Conservation (phyloP, 495 filamentous ascomycete species). For the Aspergillus carlsbadensis region DNA sequence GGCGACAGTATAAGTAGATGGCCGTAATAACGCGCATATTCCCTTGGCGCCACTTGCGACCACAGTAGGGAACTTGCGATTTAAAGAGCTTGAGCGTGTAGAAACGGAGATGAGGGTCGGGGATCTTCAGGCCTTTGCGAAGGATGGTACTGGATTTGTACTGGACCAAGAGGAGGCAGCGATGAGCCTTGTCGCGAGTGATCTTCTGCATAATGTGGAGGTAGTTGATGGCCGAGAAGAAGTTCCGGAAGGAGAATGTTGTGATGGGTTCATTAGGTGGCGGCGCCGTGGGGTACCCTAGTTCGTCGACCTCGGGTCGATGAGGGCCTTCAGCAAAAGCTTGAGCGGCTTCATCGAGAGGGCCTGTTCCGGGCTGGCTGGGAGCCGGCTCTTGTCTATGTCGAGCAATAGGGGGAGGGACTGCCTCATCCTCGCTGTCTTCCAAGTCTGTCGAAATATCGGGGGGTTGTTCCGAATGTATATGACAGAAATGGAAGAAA, state of each 20-base stretch:
- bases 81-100: slow-evolving; percentile 99
- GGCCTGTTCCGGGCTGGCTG: slow-evolving; percentile 24
- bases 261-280: slow-evolving; percentile 79
- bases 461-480: slow-evolving; percentile 47
- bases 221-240: slow-evolving; percentile 91
- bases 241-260: slow-evolving; percentile 87
- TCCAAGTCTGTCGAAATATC: slow-evolving; percentile 25
- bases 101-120: slow-evolving; percentile 79
- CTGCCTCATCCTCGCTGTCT: slow-evolving; percentile 68
- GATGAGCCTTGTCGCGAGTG: slow-evolving; percentile 89
- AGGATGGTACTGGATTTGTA: slow-evolving; percentile 91
- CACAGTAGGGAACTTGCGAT: slow-evolving; percentile 95
- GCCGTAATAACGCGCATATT: slow-evolving; percentile 99
- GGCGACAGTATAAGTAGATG: slow-evolving; percentile 88
- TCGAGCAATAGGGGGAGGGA: slow-evolving; percentile 76
- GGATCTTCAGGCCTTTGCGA: slow-evolving; percentile 85
- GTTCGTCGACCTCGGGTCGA: slow-evolving; percentile 83
- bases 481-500: slow-evolving; percentile 86
- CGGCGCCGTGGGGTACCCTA: slow-evolving; percentile 67
- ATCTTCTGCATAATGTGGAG: slow-evolving; percentile 96
- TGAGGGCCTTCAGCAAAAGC: slow-evolving; percentile 36
- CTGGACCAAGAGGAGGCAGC: slow-evolving; percentile 87
- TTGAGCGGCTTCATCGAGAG: slow-evolving; percentile 34
- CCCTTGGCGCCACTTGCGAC: slow-evolving; percentile 94
- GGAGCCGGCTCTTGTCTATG: slow-evolving; percentile 39